phyloP scores from a whole-genome alignment of 805 yeast species.

The Teunomyces barrocoloradensis region DNA sequence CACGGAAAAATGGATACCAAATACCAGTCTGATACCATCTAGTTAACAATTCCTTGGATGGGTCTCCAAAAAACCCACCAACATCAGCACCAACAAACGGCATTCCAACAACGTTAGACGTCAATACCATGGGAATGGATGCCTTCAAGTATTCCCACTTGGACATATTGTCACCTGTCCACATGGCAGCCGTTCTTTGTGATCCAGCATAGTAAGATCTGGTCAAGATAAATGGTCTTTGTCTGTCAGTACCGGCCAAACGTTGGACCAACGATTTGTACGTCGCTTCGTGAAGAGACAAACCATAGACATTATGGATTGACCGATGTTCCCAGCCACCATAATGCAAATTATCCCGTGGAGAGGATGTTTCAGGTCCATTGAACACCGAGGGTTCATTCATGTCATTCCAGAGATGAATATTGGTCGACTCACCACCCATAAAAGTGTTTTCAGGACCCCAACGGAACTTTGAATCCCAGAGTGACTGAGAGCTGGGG shows the following conservation, averaged over 20 bases:
- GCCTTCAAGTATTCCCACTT: slow-evolving; percentile 82
- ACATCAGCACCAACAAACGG: slow-evolving; percentile 96
- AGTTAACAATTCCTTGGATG: slow-evolving; percentile 71
- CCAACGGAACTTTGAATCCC: slow-evolving; percentile 55
- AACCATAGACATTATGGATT: slow-evolving; percentile 81
- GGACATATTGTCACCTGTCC: slow-evolving; percentile 98
- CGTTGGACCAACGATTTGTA: slow-evolving; percentile 60
- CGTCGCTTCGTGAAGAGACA: slow-evolving; percentile 78
- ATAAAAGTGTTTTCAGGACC: slow-evolving; percentile 38
- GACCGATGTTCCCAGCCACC: slow-evolving; percentile 90
- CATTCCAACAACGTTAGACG: slow-evolving; percentile 77
- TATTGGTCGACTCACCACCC: slow-evolving; percentile 53
- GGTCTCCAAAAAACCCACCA: slow-evolving; percentile 95
- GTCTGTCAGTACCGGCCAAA: slow-evolving; percentile 39
- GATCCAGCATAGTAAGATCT: slow-evolving; percentile 89
- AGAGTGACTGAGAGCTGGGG: slow-evolving; percentile 55
- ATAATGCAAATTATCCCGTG: slow-evolving; percentile 73
- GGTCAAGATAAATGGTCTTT: slow-evolving; percentile 84
- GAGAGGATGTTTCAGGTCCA: slow-evolving; percentile 92
- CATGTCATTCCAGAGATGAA: slow-evolving; percentile 97
- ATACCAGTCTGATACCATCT: slow-evolving; percentile 97
- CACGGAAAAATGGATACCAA: slow-evolving; percentile 96
- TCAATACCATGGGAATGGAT: slow-evolving; percentile 85
- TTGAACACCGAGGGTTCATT: slow-evolving; percentile 93
- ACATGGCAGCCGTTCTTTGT: slow-evolving; percentile 86